Evolutionary conservation across 306 rosid genomes (phyloP), one percentile per base, ranked within the genome.

Genomic region (Quercus dentata): DNA sequence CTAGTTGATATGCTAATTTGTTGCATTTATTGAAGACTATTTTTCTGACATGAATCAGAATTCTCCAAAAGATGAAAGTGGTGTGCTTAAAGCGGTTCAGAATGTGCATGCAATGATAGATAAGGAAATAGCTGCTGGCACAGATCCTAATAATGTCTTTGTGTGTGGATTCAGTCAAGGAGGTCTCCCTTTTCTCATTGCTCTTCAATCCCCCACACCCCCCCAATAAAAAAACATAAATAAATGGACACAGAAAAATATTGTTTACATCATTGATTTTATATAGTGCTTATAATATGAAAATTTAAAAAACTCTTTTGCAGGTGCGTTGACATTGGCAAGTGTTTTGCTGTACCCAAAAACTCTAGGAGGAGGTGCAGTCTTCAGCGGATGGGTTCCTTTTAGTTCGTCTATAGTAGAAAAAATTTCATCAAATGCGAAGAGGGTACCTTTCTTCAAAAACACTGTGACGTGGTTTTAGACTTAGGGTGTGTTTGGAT

Each of bases 111-210:
- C 94, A 74, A 89, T 85, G 70, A 91, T 91, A 80, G 97, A 94
- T 88, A 89, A 86, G 88, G 97, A 89, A 85, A 86, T 92, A 80
- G 94, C 92, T 65, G 86, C 90, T 78, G 97, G 97, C 80, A 86
- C 86, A 76, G 83, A 84, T 83, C 98, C 97, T 46, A 88, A 80
- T 55, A 91, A 94, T 64, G 83, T 94, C 71, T 92, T 92, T 75
- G 82, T 94, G 77, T 94, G 98, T 59, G 98, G 98, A 83, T 87
- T 94, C 82, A 94, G 98, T 78, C 97, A 94, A 91, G 97, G 97
- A 89, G 98, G 97, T 92, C 51, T 77, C 74, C 77, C 49, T 68
- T 73, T 71, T 68, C 79, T 44, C 73, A 68, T 56, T 28, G 46
- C 68, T 61, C 30, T 57, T 31, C 41, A 28, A 10, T 21, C 0